Percentiles rank a stretch among this genome's conserved stretches.
These are phyloP conservation scores for Trichomonas vaginalis DNA, from an alignment of 208 protist genomes.

Conservation along the genomic window DNA sequence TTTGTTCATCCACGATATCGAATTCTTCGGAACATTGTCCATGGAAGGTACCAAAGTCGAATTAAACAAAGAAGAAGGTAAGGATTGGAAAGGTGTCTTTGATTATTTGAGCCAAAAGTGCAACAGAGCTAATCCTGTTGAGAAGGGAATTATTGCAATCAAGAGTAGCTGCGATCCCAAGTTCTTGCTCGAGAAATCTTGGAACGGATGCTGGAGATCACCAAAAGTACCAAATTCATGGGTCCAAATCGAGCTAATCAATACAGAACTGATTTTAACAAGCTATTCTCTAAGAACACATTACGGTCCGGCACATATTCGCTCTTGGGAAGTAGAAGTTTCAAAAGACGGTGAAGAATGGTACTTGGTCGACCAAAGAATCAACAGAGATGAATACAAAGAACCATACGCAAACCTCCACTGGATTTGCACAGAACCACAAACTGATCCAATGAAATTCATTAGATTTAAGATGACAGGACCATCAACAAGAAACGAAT, in stretches of 20 bases:
- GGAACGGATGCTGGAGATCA: neutral
- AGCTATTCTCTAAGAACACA: neutral
- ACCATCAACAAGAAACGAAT: neutral
- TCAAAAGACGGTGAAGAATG: neutral
- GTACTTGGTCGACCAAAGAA: neutral
- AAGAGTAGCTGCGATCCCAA: neutral
- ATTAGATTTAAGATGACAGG: neutral
- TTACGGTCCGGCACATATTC: neutral
- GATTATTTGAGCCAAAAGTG: neutral
- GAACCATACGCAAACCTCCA: neutral
- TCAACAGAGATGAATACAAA: neutral
- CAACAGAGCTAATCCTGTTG: neutral
- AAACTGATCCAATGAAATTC: neutral
- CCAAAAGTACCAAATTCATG: neutral
- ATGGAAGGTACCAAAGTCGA: neutral
- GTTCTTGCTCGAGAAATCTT: neutral
- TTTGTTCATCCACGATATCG: neutral
- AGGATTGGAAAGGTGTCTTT: neutral
- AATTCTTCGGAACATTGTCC: neutral
- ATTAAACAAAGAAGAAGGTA: neutral
- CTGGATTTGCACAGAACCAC: neutral
- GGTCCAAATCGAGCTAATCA: neutral
- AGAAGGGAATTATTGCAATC: neutral
- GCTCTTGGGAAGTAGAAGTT: neutral
- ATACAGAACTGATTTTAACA: neutral